Conservation (phyloP, 83 land plant genomes). For the Picea mariana region DNA sequence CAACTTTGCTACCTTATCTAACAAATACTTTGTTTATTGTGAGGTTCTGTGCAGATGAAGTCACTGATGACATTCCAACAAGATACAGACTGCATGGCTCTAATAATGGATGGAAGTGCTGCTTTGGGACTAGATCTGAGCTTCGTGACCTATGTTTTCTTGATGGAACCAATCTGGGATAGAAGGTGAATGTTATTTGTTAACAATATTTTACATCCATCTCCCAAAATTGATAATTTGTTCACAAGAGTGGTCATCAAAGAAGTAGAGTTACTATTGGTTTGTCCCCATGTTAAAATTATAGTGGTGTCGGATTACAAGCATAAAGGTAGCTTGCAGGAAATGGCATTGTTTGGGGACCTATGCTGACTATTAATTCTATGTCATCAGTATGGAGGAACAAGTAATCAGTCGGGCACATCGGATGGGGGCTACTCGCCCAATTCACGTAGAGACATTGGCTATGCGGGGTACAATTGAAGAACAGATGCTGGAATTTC, state of each 20-base stretch:
- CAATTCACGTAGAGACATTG: constrained; percentile 90
- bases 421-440: constrained; percentile 99
- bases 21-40: constrained; percentile 8
- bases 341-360: not conserved
- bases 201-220: not conserved
- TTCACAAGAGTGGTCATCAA: not conserved
- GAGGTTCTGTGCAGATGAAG: constrained; percentile 63
- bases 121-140: constrained; percentile 97
- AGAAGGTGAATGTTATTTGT: constrained; percentile 59
- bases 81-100: constrained; percentile 72
- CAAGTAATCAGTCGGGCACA: constrained; percentile 99
- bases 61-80: constrained; percentile 77
- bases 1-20: constrained; percentile 1
- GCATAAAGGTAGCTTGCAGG: not conserved
- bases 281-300: not conserved
- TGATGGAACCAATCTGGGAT: constrained; percentile 99
- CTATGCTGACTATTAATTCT: not conserved
- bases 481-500: constrained; percentile 89
- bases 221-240: not conserved
- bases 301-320: not conserved
- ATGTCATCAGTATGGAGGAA: constrained; percentile 82
- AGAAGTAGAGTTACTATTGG: not conserved
- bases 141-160: constrained; percentile 88
- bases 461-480: constrained; percentile 97
- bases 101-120: constrained; percentile 97